Base-by-base conservation (phyloP, 768 basidiomycete species). In the Phylloporus sp. region DNA sequence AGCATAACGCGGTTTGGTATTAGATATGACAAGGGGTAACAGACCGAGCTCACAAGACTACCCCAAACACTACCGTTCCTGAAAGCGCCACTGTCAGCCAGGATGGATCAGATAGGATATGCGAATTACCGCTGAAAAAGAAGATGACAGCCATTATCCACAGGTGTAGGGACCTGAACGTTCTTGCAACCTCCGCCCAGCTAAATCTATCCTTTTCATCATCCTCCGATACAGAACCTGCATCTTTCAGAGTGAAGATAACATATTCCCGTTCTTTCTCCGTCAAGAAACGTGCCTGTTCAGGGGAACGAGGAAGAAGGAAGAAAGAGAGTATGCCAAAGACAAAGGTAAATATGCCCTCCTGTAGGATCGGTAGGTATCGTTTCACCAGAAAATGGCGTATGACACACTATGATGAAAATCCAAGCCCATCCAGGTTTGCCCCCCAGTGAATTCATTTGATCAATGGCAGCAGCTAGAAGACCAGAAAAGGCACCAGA, bases 401-500 rank as follows among this genome's bases (percentile, higher is more conserved):
- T 3, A 35, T 5, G 2, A 53, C 65, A 2, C 62, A 80, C 78
- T 16, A 80, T 36, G 34, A 81, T 79, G 56, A 81, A 80, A 56
- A 82, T 75, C 82, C 80, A 84, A 29, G 77, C 71, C 85, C 84
- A 86, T 0, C 80, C 84, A 2, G 77, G 71, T 47, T 68, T 74
- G 6, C 80, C 78, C 2, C 69, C 69, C 8, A 74, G 65, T 12
- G 79, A 80, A 40, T 82, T 64, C 73, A 88, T 80, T 13, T 80
- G 65, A n/a, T 73, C 60, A 45, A 88, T 83, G 1, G 73, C 82
- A 28, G 80, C 71, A 1, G 84, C 84, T 2, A 88, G 72, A 7
- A 87, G 66, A 38, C 86, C 85, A 6, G 82, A 84, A 58, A 85
- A 84, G 0, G 80, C 78, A 1, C 81, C 80, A 0, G 83, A 76